phyloP scores from a whole-genome alignment of 75 land plant genomes.

The Selaginella moellendorffii region DNA sequence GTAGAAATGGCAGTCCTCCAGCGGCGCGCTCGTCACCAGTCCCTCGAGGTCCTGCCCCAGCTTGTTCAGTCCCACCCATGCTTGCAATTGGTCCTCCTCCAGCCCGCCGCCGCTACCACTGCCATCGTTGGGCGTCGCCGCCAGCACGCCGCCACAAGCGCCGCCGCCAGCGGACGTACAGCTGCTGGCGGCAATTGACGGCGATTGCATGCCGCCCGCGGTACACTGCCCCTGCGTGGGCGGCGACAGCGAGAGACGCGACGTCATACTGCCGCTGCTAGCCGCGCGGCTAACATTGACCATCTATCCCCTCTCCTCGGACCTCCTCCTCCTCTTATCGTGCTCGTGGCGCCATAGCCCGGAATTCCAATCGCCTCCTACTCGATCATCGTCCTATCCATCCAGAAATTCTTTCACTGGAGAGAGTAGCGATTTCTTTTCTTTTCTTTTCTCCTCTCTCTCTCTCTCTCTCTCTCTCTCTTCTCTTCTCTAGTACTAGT shows the following conservation, averaged over 20 bases:
- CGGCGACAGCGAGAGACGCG: neutral
- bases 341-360: no score
- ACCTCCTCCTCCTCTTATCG: no score
- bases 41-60: conserved; percentile 44
- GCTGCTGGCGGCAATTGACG: neutral
- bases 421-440: no score
- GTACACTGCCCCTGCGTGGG: neutral
- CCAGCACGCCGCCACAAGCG: neutral
- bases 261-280: neutral
- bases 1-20: conserved; percentile 17
- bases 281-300: no score
- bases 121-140: neutral
- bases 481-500: no score
- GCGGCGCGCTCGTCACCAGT: conserved; percentile 27
- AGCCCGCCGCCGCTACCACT: neutral
- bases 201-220: neutral
- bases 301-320: no score
- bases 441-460: no score
- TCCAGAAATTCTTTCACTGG: no score
- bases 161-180: neutral
- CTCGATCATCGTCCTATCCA: no score
- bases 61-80: conserved; percentile 18
- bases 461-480: no score
- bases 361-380: no score
- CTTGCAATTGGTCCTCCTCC: neutral